Evolutionary conservation across 2,329 filamentous ascomycete genomes (phyloP).

Genomic region (Alternaria dauci): DNA sequence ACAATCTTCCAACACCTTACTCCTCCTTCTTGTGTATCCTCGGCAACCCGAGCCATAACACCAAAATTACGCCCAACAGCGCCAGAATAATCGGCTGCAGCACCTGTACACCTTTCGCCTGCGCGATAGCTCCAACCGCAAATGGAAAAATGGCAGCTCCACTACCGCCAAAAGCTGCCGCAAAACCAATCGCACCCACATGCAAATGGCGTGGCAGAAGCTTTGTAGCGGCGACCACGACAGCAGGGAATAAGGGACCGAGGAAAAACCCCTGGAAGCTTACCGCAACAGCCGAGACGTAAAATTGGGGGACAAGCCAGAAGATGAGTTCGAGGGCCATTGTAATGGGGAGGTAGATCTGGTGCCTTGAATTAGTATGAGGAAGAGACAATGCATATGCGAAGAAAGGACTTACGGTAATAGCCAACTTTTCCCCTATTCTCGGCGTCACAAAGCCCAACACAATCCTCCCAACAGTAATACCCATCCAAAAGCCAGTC

Average conservation of each 20-base stretch:
- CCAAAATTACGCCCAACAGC: slow-evolving; percentile 60
- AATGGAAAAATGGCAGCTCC: slow-evolving; percentile 74
- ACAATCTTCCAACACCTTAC: slow-evolving; percentile 12
- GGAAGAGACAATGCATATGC: neutral
- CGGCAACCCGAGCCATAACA: slow-evolving; percentile 62
- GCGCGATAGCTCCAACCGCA: slow-evolving; percentile 72
- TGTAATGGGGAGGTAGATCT: slow-evolving; percentile 70
- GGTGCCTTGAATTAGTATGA: neutral
- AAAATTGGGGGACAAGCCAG: slow-evolving; percentile 81
- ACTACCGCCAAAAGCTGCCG: slow-evolving; percentile 76
- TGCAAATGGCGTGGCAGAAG: slow-evolving; percentile 77
- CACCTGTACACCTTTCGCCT: slow-evolving; percentile 66
- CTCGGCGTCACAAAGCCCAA: slow-evolving; percentile 79
- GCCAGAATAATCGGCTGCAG: slow-evolving; percentile 68
- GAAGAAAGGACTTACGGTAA: slow-evolving; percentile 47
- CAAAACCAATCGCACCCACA: slow-evolving; percentile 82
- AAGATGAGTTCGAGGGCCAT: slow-evolving; percentile 75
- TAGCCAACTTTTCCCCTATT: slow-evolving; percentile 72
- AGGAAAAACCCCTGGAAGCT: slow-evolving; percentile 79
- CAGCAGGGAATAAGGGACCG: slow-evolving; percentile 79
- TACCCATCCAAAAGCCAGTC: slow-evolving; percentile 84
- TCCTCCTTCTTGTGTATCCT: slow-evolving; percentile 56
- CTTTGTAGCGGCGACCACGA: slow-evolving; percentile 76
- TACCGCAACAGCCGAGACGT: slow-evolving; percentile 76
- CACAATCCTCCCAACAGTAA: slow-evolving; percentile 76